Percentiles rank a stretch among this genome's conserved stretches.
These are phyloP conservation scores for Clarireedia homoeocarpa DNA, from an alignment of 2,329 filamentous ascomycete genomes.

Conservation along the genomic window DNA sequence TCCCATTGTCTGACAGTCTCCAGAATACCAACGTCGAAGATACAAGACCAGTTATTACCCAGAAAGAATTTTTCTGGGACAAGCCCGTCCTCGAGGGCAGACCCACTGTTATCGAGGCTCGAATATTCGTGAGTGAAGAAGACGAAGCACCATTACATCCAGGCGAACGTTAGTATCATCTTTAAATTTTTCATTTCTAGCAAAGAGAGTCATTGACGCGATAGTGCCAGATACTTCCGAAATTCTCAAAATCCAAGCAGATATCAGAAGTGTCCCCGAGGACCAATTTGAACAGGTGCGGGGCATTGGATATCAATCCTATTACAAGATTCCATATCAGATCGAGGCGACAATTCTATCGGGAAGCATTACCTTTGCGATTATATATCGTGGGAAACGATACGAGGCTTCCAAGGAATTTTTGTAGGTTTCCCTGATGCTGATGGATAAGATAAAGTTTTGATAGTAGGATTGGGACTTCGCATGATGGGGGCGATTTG, in stretches of 20 bases:
- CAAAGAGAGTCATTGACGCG: background rate
- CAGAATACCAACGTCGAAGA: background rate
- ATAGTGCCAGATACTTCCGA: background rate
- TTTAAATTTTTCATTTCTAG: background rate
- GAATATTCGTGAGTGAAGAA: background rate
- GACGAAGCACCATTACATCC: background rate
- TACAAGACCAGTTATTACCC: background rate
- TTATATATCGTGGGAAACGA: background rate
- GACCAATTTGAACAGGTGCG: background rate
- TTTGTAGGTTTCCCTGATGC: background rate
- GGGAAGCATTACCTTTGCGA: background rate
- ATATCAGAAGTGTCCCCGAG: background rate
- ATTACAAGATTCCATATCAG: background rate
- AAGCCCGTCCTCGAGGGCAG: background rate
- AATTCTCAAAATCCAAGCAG: background rate
- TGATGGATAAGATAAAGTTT: background rate
- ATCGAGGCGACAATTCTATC: background rate
- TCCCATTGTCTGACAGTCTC: background rate
- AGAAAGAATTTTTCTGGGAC: background rate
- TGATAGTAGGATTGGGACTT: background rate
- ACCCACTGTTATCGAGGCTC: background rate
- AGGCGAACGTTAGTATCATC: background rate
- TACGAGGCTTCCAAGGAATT: background rate
- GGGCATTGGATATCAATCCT: background rate
- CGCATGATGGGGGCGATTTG: background rate